A percentile compares a stretch with the other conserved stretches of the same genome.
These are phyloP conservation scores for Acorus gramineus DNA, from an alignment of 106 monocot genomes.

Conservation along the genomic window DNA sequence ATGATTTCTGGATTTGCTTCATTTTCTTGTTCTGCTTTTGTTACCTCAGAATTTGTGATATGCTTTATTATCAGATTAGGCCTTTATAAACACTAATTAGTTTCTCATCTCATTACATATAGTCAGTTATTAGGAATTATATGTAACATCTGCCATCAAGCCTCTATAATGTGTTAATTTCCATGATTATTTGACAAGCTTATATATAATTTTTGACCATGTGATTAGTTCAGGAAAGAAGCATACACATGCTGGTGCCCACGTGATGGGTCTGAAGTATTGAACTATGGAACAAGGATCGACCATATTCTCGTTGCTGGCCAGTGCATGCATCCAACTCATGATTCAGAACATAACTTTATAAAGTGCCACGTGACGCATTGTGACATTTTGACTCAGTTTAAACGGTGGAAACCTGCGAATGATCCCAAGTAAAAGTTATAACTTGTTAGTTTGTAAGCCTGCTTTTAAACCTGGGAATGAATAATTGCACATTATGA, in stretches of 20 bases:
- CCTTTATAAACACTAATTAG: no score
- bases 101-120: no score
- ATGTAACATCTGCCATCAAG: no score
- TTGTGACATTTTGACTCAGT: conserved; percentile 80
- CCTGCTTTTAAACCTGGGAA: no score
- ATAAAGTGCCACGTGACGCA: conserved; percentile 71
- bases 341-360: conserved; percentile 48
- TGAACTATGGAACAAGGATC: conserved; percentile 92
- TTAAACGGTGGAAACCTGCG: conserved; percentile 51
- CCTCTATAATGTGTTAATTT: no score
- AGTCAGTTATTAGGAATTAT: no score
- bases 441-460: conserved; percentile 4
- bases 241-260: conserved; percentile 79
- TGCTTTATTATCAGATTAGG: no score
- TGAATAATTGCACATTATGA: neutral
- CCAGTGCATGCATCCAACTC: conserved; percentile 55
- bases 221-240: conserved; percentile 34
- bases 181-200: no score
- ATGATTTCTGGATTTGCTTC: no score
- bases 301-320: conserved; percentile 90
- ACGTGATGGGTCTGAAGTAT: conserved; percentile 77
- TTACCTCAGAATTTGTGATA: no score
- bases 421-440: conserved; percentile 52
- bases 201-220: no score
- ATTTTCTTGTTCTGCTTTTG: no score